Base-by-base conservation (phyloP, 2,329 filamentous ascomycete species). In the Penicillium sp. region DNA sequence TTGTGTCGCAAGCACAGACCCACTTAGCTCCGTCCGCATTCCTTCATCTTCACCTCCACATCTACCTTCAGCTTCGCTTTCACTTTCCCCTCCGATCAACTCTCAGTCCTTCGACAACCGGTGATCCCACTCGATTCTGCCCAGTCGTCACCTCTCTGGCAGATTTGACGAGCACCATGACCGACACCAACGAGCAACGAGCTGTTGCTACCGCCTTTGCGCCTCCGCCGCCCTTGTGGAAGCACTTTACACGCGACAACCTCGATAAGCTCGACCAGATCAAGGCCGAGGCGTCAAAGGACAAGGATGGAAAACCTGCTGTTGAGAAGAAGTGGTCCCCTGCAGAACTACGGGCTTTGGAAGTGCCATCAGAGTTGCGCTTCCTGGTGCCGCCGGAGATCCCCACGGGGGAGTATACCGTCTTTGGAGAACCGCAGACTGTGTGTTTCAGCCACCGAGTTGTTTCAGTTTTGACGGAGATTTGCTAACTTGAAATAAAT, bases 151-250 rank as follows among this genome's bases (percentile, higher is more conserved):
- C 9, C 17, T 35, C 17, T 33, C 49, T 51, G 49, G 49, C 3
- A 35, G 28, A 35, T 4, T 24, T n/a, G 49, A 51, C 28, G 10
- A 54, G 37, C 24, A 51, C 13, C 51, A 92, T 91, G 89, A 87
- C 86, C 61, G 88, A 88, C 56, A 81, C 83, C 62, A 80, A 80
- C 58, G 79, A 82, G 50, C 77, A 78, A 65, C 71, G 72, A 70
- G 68, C 78, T 58, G 70, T 81, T 33, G 84, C 88, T 28, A 87
- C 90, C 26, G 87, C 89, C 44, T 97, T 93, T 75, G 94, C 95
- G 26, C 87, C 90, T 56, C 95, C 95, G 28, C 95, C 95, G 28
- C 89, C 90, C 0, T 96, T 97, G 80, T 98, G 91, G 88, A 89
- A 90, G 68, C 85, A 91, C 75, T 98, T 98, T 79, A 97, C 92